phyloP scores from a whole-genome alignment of 169 alveolate genomes.

The Cryptosporidium andersoni region DNA sequence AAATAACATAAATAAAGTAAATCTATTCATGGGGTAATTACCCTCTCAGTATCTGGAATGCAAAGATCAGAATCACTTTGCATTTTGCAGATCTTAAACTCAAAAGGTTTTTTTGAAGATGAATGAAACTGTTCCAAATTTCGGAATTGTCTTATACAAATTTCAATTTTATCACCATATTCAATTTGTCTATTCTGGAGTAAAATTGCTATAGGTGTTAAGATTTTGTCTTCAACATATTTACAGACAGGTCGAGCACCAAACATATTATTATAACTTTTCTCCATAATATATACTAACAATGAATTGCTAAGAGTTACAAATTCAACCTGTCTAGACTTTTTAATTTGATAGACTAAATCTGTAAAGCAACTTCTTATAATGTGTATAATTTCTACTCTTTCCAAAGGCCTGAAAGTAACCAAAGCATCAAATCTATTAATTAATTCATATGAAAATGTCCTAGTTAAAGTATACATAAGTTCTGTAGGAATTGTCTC shows the following conservation, averaged over 20 bases:
- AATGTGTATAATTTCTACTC: slow-evolving; percentile 4
- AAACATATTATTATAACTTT: background rate
- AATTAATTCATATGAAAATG: background rate
- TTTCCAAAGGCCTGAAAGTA: slow-evolving; percentile 6
- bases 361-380: slow-evolving; percentile 5
- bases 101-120: too few species aligned
- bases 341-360: background rate
- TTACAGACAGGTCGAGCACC: slow-evolving; percentile 1
- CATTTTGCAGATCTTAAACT: too few species aligned
- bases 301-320: background rate
- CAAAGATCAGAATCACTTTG: too few species aligned
- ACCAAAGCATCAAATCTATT: background rate
- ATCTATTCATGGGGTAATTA: too few species aligned
- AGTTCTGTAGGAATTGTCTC: background rate
- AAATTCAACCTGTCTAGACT: background rate
- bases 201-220: too few species aligned
- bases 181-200: too few species aligned
- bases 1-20: too few species aligned
- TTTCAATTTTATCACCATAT: too few species aligned
- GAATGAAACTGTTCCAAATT: too few species aligned
- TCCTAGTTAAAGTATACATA: background rate
- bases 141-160: too few species aligned
- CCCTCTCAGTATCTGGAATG: too few species aligned
- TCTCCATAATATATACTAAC: slow-evolving; percentile 2
- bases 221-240: slow-evolving; percentile 1